Conservation (phyloP, 1,139 yeast genomes). For the Suhomyces anneliseae region DNA sequence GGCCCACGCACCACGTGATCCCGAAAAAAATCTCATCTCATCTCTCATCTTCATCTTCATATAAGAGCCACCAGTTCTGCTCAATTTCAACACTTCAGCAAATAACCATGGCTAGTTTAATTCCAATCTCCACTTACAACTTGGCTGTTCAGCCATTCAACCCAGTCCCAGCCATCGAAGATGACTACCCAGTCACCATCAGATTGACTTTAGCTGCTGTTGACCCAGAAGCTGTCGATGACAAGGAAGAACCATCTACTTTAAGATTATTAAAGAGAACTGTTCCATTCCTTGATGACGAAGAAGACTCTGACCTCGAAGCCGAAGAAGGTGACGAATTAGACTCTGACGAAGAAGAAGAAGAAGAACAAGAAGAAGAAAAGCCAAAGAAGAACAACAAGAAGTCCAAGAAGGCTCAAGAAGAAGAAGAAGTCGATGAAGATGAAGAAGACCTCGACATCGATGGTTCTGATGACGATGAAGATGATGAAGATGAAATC, state of each 20-base stretch:
- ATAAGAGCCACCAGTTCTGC: slow-evolving; percentile 6
- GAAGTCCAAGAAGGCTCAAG: slow-evolving; percentile 20
- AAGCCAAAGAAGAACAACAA: slow-evolving; percentile 22
- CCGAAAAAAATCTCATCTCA: slow-evolving; percentile 12
- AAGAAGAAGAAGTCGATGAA: slow-evolving; percentile 38
- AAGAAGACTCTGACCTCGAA: slow-evolving; percentile 40
- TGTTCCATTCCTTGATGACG: slow-evolving; percentile 51
- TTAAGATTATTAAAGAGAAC: slow-evolving; percentile 82
- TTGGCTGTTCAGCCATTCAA: slow-evolving; percentile 81
- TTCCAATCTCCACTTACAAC: slow-evolving; percentile 85
- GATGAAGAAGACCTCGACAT: slow-evolving; percentile 53
- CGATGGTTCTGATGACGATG: slow-evolving; percentile 60
- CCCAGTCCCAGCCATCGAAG: slow-evolving; percentile 84
- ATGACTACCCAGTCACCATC: slow-evolving; percentile 83
- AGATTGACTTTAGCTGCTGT: slow-evolving; percentile 94
- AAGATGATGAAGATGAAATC: slow-evolving; percentile 54
- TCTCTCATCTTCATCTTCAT: slow-evolving; percentile 13
- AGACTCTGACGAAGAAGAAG: slow-evolving; percentile 51
- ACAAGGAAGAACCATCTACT: slow-evolving; percentile 82
- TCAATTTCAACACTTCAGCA: slow-evolving; percentile 3
- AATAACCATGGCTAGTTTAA: slow-evolving; percentile 56
- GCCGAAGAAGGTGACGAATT: slow-evolving; percentile 55
- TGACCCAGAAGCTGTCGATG: slow-evolving; percentile 82
- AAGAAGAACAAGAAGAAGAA: slow-evolving; percentile 41
- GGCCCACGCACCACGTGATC: slow-evolving; percentile 11